Base-by-base conservation (phyloP, 2,329 filamentous ascomycete genomes). In the Chaetomiaceae sp. region DNA sequence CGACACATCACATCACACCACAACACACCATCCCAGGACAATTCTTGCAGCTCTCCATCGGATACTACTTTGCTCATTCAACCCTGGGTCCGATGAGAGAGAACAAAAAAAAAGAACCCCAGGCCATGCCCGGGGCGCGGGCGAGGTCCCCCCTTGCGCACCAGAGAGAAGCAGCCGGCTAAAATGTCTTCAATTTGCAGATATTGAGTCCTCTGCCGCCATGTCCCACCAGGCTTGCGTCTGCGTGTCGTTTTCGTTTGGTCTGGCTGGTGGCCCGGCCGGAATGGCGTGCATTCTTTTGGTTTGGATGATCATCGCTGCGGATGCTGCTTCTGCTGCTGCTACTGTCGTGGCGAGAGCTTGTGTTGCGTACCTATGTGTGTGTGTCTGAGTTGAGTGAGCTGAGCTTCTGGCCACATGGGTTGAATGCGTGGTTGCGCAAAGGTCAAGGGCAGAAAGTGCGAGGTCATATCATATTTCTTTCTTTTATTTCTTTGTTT, bases 121-220 rank as follows among this genome's bases (percentile, higher is more conserved):
- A 4, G 14, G 30, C 30, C 5, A 7, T 33, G 30, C 5, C 10
- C 30, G 10, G 30, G 30, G 10, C 25, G 14, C 10, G 10, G 30
- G 30, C 12, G 30, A 13, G 30, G 7, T 33, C 30, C 14, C 14
- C 30, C 14, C 38, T 27, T 16, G 30, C 27, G n/a, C 38, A 37
- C 25, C n/a, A n/a, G 17, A 40, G 30, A 42, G 27, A 34, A 23
- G 35, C 35, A 39, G 34, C 52, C 59, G 59, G 59, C 59, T 61
- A 61, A 61, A 61, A 14, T 44, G 38, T 41, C 48, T 58, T 57
- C 56, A n/a, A 58, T 60, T 59, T 60, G 33, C 31, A 58, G 56
- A 61, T 61, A 61, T 61, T 61, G 53, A 37, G 20, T 38, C 30
- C n/a, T 50, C 51, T 39, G 34, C 48, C 56, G 48, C 17, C 8